A percentile compares a stretch with the other conserved stretches of the same genome.
phyloP scores from a whole-genome alignment of 306 rosid genomes.

The Cicer pinnatifidum region DNA sequence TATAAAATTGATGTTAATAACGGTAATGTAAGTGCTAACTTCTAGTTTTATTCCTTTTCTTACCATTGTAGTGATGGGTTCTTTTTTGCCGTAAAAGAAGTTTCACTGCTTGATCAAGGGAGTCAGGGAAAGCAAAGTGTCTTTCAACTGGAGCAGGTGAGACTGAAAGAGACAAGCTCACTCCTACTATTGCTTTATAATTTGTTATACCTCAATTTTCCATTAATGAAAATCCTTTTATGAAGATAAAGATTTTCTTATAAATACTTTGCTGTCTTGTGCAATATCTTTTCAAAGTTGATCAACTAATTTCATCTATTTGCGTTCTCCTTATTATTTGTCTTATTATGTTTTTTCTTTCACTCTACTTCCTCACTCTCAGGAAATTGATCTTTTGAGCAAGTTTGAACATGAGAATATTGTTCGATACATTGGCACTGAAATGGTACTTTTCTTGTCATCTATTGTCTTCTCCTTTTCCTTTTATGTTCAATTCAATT shows the following conservation, averaged over 20 bases:
- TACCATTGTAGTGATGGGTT: conserved; percentile 62
- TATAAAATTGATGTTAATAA: conserved; percentile 28
- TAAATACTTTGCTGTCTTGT: conserved; percentile 22
- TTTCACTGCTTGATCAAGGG: conserved; percentile 92
- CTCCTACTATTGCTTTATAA: conserved; percentile 41
- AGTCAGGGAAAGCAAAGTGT: conserved; percentile 84
- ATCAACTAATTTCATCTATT: background rate
- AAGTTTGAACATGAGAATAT: conserved; percentile 92
- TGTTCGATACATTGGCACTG: conserved; percentile 86
- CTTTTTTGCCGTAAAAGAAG: conserved; percentile 94
- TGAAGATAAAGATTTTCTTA: conserved; percentile 5
- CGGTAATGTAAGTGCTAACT: conserved; percentile 17
- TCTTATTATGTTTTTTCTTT: conserved; percentile 40
- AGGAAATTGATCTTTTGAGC: conserved; percentile 94
- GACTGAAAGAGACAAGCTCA: conserved; percentile 29
- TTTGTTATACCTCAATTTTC: conserved; percentile 11
- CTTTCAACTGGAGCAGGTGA: conserved; percentile 81
- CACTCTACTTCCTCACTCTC: conserved; percentile 43
- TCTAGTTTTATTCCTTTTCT: conserved; percentile 14
- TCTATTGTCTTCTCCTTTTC: background rate
- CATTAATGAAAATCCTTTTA: conserved; percentile 19
- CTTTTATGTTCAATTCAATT: background rate
- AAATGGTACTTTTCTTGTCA: conserved; percentile 61
- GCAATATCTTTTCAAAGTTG: conserved; percentile 14
- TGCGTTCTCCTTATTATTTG: conserved; percentile 37